These are phyloP conservation scores for Cymodocea nodosa DNA, from an alignment of 116 monocot genomes.

Conservation along the genomic window DNA sequence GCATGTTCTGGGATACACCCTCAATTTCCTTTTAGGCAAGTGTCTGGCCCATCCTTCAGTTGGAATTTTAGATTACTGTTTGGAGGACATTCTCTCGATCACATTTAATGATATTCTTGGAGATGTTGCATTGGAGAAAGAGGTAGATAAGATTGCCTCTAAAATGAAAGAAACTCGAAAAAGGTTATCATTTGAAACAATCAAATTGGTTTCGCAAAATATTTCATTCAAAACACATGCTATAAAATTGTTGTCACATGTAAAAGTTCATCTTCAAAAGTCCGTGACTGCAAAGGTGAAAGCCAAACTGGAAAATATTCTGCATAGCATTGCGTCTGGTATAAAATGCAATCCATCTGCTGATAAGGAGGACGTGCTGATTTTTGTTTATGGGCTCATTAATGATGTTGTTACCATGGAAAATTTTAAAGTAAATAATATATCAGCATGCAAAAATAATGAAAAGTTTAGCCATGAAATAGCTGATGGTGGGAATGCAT, in stretches of 20 bases:
- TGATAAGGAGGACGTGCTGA: conserved; percentile 33
- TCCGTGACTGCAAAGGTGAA: conserved; percentile 50
- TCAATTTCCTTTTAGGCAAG: conserved; percentile 69
- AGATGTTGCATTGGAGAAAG: conserved; percentile 82
- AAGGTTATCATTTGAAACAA: conserved; percentile 68
- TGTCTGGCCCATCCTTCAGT: conserved; percentile 9
- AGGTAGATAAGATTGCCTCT: conserved; percentile 81
- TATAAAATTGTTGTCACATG: conserved; percentile 41
- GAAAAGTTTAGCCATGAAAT: conserved; percentile 6
- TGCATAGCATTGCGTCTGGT: conserved; percentile 58
- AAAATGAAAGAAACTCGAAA: conserved; percentile 98
- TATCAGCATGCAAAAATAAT: not conserved
- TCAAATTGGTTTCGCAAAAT: conserved; percentile 56
- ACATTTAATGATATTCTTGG: conserved; percentile 82
- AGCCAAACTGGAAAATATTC: conserved; percentile 53
- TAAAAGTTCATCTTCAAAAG: conserved; percentile 39
- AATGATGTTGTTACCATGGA: conserved; percentile 35
- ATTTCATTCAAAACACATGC: conserved; percentile 80
- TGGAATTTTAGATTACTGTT: conserved; percentile 78
- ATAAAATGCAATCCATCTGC: conserved; percentile 71
- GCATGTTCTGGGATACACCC: conserved; percentile 90
- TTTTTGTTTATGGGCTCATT: conserved; percentile 85
- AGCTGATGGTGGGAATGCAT: conserved; percentile 6
- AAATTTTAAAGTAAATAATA: conserved; percentile 9
- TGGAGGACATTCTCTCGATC: conserved; percentile 65